phyloP scores from a whole-genome alignment of 2,329 filamentous ascomycete genomes.

The Venturia oleaginea region DNA sequence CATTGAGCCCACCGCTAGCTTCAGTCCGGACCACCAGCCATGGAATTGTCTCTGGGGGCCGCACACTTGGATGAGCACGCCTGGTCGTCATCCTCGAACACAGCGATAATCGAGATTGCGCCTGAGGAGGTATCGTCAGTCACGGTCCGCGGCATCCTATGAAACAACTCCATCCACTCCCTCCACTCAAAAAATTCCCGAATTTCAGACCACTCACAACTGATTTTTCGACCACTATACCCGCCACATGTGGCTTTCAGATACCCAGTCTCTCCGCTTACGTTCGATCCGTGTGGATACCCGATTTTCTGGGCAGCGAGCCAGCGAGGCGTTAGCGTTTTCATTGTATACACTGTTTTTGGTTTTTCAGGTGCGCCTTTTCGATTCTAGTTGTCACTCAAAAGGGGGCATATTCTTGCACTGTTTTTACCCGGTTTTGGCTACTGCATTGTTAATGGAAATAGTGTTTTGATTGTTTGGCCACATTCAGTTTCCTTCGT shows the following conservation, averaged over 20 bases:
- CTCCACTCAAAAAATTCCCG: not conserved
- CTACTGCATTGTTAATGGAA: not conserved
- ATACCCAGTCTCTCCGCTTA: conserved; percentile 2
- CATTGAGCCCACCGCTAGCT: conserved; percentile 4
- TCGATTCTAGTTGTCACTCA: not conserved
- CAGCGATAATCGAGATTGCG: not conserved
- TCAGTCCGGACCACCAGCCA: conserved; percentile 11
- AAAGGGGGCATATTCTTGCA: not conserved
- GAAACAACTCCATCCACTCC: not conserved
- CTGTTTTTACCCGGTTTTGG: not conserved
- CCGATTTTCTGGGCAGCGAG: conserved; percentile 1
- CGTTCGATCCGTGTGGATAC: not conserved
- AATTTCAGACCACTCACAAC: not conserved
- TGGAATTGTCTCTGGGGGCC: conserved; percentile 17
- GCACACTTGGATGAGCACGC: conserved; percentile 25
- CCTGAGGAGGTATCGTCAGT: not conserved
- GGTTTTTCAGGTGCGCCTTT: not conserved
- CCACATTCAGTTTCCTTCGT: not conserved
- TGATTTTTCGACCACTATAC: not conserved
- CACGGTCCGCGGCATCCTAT: not conserved
- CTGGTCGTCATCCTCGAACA: not conserved
- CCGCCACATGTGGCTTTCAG: not conserved
- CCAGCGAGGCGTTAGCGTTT: conserved; percentile 3
- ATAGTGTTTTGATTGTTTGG: not conserved
- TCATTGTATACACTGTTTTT: not conserved